Evolutionary conservation across 345 rosid genomes (phyloP), one percentile per base, ranked within the genome.

Genomic region (Draba incana): DNA sequence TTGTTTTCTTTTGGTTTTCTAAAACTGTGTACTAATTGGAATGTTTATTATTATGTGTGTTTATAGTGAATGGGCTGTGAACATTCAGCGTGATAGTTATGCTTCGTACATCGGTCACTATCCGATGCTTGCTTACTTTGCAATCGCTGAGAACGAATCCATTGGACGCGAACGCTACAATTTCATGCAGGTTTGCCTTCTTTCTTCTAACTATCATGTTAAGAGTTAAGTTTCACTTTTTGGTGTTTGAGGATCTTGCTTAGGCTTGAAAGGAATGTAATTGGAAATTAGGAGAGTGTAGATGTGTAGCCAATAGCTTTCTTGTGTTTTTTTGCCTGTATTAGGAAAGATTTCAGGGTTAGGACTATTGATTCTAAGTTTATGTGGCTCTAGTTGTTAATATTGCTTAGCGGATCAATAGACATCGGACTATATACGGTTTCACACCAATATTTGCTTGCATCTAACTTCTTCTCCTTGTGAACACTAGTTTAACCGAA

Each of bases 151-250:
- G 69, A 90, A 90, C 11, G 98, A 92, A 75, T 90, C 98, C 11
- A 85, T 92, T 74, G 97, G 92, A 20, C 81, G 98, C 23, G 96
- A 92, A 63, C 89, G 92, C 72, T 88, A 92, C 88, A 90, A 90
- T 75, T 88, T 90, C 57, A 90, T 92, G 98, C 93, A 90, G 97
- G 97, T 81, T 63, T 60, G 24, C 10, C 9, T 10, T 41, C 4
- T 52, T 43, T 53, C 35, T 43, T 7, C 62, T 58, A 12, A 35
- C 38, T 35, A 35, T 35, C 38, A 35, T 35, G 10, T 35, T 35
- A 2, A 35, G 35, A 31, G 7, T 31, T 31, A 5, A 31, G 35
- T 31, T 31, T 28, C 31, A 28, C 31, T 28, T 28, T 28, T 28
- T 20, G 4, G 31, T 3, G 31, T 28, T 28, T 28, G 31, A 28